Percentiles rank a stretch among this genome's conserved stretches.
phyloP scores from a whole-genome alignment of 805 yeast species.

The Dipodascopsis uninucleata region DNA sequence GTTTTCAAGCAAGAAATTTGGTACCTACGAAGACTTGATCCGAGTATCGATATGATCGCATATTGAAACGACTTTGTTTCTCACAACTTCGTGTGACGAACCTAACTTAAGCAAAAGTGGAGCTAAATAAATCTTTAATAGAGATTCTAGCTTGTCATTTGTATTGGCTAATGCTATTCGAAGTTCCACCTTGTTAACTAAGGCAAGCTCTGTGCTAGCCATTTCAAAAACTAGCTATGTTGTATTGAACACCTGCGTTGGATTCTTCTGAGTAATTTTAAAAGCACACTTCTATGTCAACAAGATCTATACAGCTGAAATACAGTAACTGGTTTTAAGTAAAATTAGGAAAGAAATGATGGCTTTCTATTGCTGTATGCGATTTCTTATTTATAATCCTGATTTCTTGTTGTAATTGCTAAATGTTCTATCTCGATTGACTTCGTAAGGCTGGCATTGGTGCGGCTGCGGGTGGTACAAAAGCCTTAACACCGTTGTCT shows the following conservation, averaged over 20 bases:
- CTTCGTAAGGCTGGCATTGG: too few species aligned
- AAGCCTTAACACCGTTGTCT: too few species aligned
- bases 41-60: slow-evolving; percentile 67
- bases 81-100: slow-evolving; percentile 63
- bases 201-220: slow-evolving; percentile 50
- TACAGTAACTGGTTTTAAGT: too few species aligned
- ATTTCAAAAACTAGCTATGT: too few species aligned
- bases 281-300: background rate
- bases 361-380: too few species aligned
- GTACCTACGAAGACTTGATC: slow-evolving; percentile 43
- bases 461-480: too few species aligned
- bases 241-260: too few species aligned
- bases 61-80: slow-evolving; percentile 62
- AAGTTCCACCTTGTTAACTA: slow-evolving; percentile 67
- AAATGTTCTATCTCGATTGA: too few species aligned
- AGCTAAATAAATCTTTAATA: slow-evolving; percentile 60
- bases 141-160: slow-evolving; percentile 58
- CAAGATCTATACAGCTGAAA: too few species aligned
- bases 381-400: too few species aligned
- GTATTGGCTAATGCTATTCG: slow-evolving; percentile 71
- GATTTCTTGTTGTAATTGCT: too few species aligned
- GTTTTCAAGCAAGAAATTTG: slow-evolving; percentile 1
- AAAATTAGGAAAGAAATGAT: too few species aligned
- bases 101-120: slow-evolving; percentile 77
- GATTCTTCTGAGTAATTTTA: background rate